Conservation (phyloP, 169 alveolate genomes). For the Cryptosporidium muris region DNA sequence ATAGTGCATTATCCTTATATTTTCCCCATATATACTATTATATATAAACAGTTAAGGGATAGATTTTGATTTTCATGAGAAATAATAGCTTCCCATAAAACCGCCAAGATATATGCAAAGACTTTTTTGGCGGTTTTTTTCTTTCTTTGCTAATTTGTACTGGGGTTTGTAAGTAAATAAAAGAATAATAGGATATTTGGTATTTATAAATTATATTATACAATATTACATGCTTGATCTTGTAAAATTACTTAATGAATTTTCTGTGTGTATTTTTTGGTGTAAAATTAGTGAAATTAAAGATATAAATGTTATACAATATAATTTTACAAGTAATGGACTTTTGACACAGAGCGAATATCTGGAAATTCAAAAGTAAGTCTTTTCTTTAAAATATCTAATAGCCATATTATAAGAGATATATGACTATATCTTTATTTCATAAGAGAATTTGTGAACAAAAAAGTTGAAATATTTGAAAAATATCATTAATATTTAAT, state of each 20-base stretch:
- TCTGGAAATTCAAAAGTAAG: conserved; percentile 38
- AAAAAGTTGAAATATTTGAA: background rate
- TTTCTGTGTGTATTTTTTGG: conserved; percentile 50
- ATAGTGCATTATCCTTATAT: conserved; percentile 51
- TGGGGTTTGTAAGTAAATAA: no score
- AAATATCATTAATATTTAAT: background rate
- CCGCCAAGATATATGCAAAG: no score
- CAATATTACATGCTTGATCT: background rate
- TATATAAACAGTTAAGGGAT: no score
- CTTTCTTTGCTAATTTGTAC: no score
- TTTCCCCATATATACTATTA: conserved; percentile 1
- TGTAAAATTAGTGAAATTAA: conserved; percentile 6
- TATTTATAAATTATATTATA: no score
- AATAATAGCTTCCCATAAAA: no score
- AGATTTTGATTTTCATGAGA: no score
- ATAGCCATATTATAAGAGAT: background rate
- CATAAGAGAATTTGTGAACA: no score
- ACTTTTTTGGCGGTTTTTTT: no score
- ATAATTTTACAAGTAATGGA: background rate
- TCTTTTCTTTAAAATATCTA: background rate
- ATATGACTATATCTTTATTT: no score
- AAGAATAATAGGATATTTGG: no score
- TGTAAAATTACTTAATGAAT: background rate
- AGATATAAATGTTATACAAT: background rate
- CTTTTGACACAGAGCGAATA: conserved; percentile 15